These are phyloP conservation scores for Leccinum aurantiacum DNA, from an alignment of 768 basidiomycete genomes.

Conservation along the genomic window DNA sequence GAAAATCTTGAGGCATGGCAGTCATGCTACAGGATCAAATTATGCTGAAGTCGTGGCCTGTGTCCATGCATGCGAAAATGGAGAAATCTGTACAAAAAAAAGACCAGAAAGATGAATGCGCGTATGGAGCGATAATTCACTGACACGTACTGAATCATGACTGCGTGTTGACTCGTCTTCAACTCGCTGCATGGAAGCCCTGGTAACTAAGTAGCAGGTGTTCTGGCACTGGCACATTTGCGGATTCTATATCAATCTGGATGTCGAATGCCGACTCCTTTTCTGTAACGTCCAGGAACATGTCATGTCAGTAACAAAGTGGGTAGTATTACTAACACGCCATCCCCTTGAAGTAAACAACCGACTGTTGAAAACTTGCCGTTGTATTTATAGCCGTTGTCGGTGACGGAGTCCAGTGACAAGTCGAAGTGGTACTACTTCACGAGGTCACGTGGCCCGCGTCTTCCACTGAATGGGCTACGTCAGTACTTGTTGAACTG, in stretches of 20 bases:
- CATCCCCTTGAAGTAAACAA: constrained; percentile 4
- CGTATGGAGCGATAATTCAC: neutral
- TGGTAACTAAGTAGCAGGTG: too few relatives aligned
- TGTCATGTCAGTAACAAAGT: neutral
- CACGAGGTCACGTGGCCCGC: constrained; percentile 14
- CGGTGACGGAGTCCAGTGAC: too few relatives aligned
- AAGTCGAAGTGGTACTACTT: too few relatives aligned
- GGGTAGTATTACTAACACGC: neutral
- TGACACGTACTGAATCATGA: constrained; percentile 28
- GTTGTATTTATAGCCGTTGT: too few relatives aligned
- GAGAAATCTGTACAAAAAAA: constrained; percentile 29
- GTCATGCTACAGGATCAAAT: constrained; percentile 39
- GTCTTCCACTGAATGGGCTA: neutral
- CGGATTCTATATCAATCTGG: constrained; percentile 1
- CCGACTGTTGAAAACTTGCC: neutral
- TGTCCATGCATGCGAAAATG: constrained; percentile 40
- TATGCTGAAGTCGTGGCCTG: constrained; percentile 32
- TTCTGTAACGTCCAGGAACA: constrained; percentile 3
- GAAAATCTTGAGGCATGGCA: constrained; percentile 27
- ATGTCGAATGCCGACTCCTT: neutral
- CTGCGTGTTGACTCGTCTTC: constrained; percentile 25
- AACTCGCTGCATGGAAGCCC: constrained; percentile 18
- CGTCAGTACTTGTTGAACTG: constrained; percentile 8
- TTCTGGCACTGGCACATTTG: neutral
- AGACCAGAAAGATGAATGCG: constrained; percentile 6